Evolutionary conservation across 441 rosid species (phyloP), one percentile per base, ranked within the genome.

Genomic region (Adansonia rubrostipa): DNA sequence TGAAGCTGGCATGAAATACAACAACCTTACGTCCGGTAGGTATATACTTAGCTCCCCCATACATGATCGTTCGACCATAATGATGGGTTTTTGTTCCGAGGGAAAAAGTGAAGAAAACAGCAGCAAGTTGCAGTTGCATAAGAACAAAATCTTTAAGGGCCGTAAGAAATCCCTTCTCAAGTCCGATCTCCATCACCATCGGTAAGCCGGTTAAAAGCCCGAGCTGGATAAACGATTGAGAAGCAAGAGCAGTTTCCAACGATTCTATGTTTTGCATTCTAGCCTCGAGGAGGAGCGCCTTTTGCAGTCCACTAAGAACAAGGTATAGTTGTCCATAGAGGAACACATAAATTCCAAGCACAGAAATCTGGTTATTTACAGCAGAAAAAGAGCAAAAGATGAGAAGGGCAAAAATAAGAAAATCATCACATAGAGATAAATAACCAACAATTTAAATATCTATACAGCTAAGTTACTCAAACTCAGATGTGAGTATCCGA

Each of bases 161-260:
- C 48, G 84, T 87, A 53, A 96, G 95, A 85, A 94, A 94, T 77
- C 99, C 99, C 87, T 88, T 96, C 88, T 94, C 98, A 45, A 96
- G 94, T 63, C 97, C 98, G 24, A 96, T 88, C 83, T 96, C 99
- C 99, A 96, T 94, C 81, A 96, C 97, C 99, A 96, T 94, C 44
- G 99, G 99, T 57, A 94, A 85, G 81, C 99, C 99, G 0, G 99
- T 96, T 77, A 96, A 87, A 75, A 96, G 98, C 20, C 99, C 99
- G 54, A 96, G 95, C 89, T 96, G 98, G 81, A 96, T 87, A 86
- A 96, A 96, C 67, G 98, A 96, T 71, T 96, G 98, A 80, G 99
- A 94, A 68, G 98, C 98, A 61, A 96, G 97, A 82, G 99, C 98
- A 66, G 98, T 93, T 86, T 96, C 98, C 81, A 96, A 70, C 76